phyloP scores from a whole-genome alignment of 2,329 filamentous ascomycete species.

The Bretziella fagacearum region DNA sequence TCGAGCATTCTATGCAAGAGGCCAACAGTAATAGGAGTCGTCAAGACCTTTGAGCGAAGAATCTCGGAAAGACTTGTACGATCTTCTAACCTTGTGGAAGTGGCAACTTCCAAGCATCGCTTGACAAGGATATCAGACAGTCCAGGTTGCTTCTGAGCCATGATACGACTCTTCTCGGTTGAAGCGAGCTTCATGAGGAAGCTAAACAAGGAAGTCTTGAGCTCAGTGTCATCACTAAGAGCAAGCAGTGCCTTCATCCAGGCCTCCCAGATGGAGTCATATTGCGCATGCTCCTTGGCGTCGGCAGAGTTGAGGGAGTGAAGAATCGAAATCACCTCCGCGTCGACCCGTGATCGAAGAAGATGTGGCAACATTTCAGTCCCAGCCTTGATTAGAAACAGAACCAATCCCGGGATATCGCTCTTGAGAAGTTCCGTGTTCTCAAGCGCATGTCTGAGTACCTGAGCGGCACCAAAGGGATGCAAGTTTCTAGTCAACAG shows the following conservation, averaged over 20 bases:
- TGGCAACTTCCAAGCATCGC: neutral
- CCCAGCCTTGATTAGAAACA: constrained; percentile 9
- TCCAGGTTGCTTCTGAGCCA: neutral
- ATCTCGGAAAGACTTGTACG: neutral
- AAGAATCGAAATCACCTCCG: constrained; percentile 49
- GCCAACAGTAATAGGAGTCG: neutral
- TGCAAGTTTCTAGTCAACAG: constrained; percentile 37
- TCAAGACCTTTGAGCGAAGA: neutral
- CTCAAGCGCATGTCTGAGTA: constrained; percentile 21
- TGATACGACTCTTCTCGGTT: neutral
- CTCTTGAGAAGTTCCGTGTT: constrained; percentile 6
- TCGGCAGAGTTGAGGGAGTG: constrained; percentile 31
- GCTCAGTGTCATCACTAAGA: constrained; percentile 11
- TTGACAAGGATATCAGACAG: neutral
- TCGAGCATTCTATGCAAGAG: neutral
- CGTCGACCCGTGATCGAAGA: constrained; percentile 50
- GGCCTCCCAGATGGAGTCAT: constrained; percentile 28
- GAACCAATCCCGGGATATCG: constrained; percentile 7
- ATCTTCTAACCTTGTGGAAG: neutral
- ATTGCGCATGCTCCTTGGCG: constrained; percentile 19
- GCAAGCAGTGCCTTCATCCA: constrained; percentile 28
- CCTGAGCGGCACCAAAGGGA: constrained; percentile 36
- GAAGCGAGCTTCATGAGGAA: neutral
- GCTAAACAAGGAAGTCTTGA: neutral
- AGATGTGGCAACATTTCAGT: constrained; percentile 20